phyloP scores from a whole-genome alignment of 2,329 filamentous ascomycete species.

The Penicillium aurantiogriseum region DNA sequence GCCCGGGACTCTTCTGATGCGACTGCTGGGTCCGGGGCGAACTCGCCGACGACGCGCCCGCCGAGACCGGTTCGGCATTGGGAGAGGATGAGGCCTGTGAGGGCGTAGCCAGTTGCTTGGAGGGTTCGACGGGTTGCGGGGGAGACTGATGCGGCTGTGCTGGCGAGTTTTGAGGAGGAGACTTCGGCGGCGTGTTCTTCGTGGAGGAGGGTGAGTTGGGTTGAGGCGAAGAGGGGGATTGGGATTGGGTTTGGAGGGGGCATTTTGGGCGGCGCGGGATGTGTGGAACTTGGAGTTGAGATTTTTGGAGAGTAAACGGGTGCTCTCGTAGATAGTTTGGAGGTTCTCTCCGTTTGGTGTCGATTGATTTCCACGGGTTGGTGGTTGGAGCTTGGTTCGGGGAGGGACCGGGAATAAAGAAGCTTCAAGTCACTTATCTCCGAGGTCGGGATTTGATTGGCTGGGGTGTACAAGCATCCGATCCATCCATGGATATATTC shows the following conservation, averaged over 20 bases:
- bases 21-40: constrained; percentile 69
- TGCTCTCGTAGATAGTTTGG: neutral
- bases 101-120: constrained; percentile 42
- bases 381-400: neutral
- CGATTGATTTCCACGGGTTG: neutral
- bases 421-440: constrained; percentile 14
- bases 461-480: neutral
- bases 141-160: constrained; percentile 41
- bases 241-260: constrained; percentile 28
- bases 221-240: constrained; percentile 43
- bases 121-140: constrained; percentile 45
- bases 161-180: constrained; percentile 43
- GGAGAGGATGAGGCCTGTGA: constrained; percentile 59
- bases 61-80: constrained; percentile 85
- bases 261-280: neutral
- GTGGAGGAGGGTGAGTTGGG: constrained; percentile 43
- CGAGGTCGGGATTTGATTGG: constrained; percentile 1
- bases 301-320: neutral
- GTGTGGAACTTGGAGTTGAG: neutral
- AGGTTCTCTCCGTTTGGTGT: neutral
- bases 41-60: constrained; percentile 84
- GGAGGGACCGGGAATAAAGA: constrained; percentile 15
- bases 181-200: constrained; percentile 47
- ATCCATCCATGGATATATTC: no score
- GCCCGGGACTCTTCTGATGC: constrained; percentile 44